Evolutionary conservation across 2,329 filamentous ascomycete species (phyloP).

Genomic region (Colletotrichum somersetense): DNA sequence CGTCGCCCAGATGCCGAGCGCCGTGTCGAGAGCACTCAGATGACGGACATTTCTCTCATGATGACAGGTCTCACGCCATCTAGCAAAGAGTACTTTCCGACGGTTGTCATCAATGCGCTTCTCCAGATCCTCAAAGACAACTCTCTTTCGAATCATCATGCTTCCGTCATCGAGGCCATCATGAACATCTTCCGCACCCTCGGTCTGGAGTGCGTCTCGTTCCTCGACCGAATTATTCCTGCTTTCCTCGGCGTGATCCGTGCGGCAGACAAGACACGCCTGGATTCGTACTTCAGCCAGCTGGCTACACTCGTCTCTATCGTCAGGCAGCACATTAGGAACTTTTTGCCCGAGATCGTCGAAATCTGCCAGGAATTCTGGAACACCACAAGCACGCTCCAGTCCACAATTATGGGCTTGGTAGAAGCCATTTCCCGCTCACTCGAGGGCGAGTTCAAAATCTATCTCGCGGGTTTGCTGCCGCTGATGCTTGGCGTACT

Average conservation of each 20-base stretch:
- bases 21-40: slow-evolving; percentile 70
- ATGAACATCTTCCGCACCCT: slow-evolving; percentile 99
- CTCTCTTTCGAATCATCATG: slow-evolving; percentile 91
- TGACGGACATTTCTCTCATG: slow-evolving; percentile 96
- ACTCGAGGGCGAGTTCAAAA: slow-evolving; percentile 97
- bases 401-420: slow-evolving; percentile 90
- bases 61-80: slow-evolving; percentile 98
- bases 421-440: slow-evolving; percentile 95
- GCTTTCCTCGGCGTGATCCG: slow-evolving; percentile 92
- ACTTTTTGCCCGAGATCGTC: slow-evolving; percentile 88
- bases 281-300: slow-evolving; percentile 98
- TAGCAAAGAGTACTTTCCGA: slow-evolving; percentile 98
- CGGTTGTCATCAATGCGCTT: slow-evolving; percentile 95
- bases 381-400: slow-evolving; percentile 82
- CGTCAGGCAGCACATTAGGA: slow-evolving; percentile 94
- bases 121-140: slow-evolving; percentile 92
- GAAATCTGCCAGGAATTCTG: slow-evolving; percentile 91
- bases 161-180: slow-evolving; percentile 94
- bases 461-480: slow-evolving; percentile 89
- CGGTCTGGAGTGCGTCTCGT: slow-evolving; percentile 94
- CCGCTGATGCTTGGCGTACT: slow-evolving; percentile 95
- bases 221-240: slow-evolving; percentile 92
- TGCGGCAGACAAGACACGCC: slow-evolving; percentile 79
- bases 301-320: slow-evolving; percentile 93
- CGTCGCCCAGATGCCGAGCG: slow-evolving; percentile 84